These are phyloP conservation scores for Fusarium udum DNA, from an alignment of 2,329 filamentous ascomycete species.

Conservation along the genomic window DNA sequence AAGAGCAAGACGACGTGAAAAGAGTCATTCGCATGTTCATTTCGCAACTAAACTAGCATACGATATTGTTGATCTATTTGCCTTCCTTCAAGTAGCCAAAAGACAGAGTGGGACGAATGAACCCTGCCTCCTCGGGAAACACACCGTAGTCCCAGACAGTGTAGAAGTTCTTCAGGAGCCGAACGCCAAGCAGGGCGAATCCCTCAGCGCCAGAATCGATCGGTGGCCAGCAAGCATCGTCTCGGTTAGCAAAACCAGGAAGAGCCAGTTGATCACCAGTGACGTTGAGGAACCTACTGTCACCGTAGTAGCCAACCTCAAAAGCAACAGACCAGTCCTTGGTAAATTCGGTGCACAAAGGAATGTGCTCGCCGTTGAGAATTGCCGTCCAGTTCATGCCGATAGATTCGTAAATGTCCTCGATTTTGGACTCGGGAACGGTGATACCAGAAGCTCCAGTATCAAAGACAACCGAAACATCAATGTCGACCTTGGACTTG, in stretches of 20 bases:
- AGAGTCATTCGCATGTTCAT: neutral
- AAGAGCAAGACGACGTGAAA: fast-evolving
- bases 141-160: constrained; percentile 47
- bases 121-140: neutral
- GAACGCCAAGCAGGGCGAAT: constrained; percentile 45
- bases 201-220: constrained; percentile 40
- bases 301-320: constrained; percentile 37
- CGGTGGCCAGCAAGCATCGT: constrained; percentile 50
- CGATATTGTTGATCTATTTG: neutral
- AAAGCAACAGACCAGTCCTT: constrained; percentile 48
- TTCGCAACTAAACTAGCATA: neutral
- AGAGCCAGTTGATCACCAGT: constrained; percentile 46
- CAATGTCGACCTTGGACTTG: neutral
- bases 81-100: constrained; percentile 39
- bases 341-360: constrained; percentile 50
- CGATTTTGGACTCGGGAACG: constrained; percentile 40
- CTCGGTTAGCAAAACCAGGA: constrained; percentile 47
- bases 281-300: constrained; percentile 42
- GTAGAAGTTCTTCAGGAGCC: constrained; percentile 47
- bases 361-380: constrained; percentile 40
- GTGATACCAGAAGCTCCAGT: constrained; percentile 45
- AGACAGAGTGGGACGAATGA: constrained; percentile 26
- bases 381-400: constrained; percentile 50
- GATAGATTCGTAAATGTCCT: constrained; percentile 46
- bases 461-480: constrained; percentile 45